Conservation (phyloP, 129 eudicot genomes). For the Kitagawia praeruptora region DNA sequence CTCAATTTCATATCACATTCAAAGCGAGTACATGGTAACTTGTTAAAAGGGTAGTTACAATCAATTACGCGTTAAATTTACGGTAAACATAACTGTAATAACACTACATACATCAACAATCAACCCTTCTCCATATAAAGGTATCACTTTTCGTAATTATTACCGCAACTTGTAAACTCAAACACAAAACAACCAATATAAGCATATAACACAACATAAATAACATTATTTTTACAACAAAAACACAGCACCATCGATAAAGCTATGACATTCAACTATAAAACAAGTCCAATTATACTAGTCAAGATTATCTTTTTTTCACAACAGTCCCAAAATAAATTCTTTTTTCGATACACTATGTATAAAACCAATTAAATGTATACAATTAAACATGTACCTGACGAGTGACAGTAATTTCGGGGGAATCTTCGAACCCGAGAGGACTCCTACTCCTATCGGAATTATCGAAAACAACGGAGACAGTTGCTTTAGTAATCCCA, state of each 20-base stretch:
- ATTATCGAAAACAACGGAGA: slow-evolving; percentile 88
- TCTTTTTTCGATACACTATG: neutral
- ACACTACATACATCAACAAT: neutral
- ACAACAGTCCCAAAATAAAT: neutral
- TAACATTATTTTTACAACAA: neutral
- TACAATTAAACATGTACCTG: slow-evolving; percentile 39
- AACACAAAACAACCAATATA: neutral
- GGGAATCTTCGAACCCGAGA: slow-evolving; percentile 80
- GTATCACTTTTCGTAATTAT: neutral
- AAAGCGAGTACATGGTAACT: neutral
- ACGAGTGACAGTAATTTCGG: slow-evolving; percentile 93
- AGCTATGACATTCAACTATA: too few species aligned
- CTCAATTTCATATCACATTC: neutral
- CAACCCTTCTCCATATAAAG: neutral
- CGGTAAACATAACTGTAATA: neutral
- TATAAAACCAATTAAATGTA: neutral
- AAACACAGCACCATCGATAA: neutral
- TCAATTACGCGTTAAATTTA: neutral
- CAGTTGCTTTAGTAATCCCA: slow-evolving; percentile 98
- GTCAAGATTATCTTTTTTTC: too few species aligned
- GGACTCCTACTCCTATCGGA: slow-evolving; percentile 84
- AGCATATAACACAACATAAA: neutral
- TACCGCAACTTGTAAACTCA: neutral
- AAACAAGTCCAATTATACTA: too few species aligned
- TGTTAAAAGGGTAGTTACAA: neutral